Evolutionary conservation across 2,329 filamentous ascomycete species (phyloP).

Genomic region (Ophiostoma quercus): DNA sequence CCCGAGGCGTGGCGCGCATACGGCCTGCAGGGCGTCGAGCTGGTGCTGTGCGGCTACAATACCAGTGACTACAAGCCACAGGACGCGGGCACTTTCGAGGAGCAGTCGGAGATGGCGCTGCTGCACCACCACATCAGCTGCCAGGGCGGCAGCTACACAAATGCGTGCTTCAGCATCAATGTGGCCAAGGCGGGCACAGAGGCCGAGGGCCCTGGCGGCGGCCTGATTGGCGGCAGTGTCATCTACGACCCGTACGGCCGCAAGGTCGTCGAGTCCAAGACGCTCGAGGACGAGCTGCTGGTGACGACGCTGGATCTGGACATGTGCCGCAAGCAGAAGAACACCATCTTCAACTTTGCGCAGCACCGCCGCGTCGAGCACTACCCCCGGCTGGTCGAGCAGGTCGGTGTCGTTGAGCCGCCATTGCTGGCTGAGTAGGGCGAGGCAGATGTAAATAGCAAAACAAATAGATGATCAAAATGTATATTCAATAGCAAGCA

Average conservation of each 20-base stretch:
- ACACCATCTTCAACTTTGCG: conserved; percentile 44
- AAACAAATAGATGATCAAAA: conserved; percentile 1
- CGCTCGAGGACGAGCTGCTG: conserved; percentile 46
- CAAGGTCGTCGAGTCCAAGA: conserved; percentile 46
- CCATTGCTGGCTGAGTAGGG: conserved; percentile 26
- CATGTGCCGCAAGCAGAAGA: conserved; percentile 44
- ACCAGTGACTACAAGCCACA: conserved; percentile 44
- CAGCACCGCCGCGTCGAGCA: conserved; percentile 42
- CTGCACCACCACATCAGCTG: conserved; percentile 48
- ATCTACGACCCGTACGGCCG: conserved; percentile 46
- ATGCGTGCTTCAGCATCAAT: conserved; percentile 46
- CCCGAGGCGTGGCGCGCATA: conserved; percentile 48
- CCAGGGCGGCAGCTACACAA: conserved; percentile 48
- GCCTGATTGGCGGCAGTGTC: conserved; percentile 44
- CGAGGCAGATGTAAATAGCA: not conserved
- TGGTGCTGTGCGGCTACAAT: conserved; percentile 43
- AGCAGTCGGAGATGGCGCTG: conserved; percentile 43
- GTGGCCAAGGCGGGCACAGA: conserved; percentile 46
- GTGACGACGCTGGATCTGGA: conserved; percentile 47
- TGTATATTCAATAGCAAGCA: conserved; percentile 4
- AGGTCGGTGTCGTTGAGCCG: conserved; percentile 37
- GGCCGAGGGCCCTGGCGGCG: conserved; percentile 38
- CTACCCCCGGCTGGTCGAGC: conserved; percentile 38
- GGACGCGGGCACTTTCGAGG: conserved; percentile 34
- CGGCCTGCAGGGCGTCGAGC: conserved; percentile 46